These are phyloP conservation scores for Hypsizygus ulmarius DNA, from an alignment of 1,284 basidiomycete species.

Conservation along the genomic window DNA sequence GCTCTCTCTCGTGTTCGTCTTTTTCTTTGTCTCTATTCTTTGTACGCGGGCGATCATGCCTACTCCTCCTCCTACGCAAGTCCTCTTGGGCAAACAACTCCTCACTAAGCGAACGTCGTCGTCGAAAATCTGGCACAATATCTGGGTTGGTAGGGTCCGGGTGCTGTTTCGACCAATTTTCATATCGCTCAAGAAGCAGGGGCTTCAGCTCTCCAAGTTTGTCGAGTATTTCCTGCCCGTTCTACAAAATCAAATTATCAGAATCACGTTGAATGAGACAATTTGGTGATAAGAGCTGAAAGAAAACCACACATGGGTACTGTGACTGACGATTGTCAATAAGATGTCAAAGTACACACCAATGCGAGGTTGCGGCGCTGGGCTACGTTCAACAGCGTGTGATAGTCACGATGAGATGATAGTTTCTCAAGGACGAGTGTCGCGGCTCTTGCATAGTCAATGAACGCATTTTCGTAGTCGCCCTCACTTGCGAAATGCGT, in stretches of 20 bases:
- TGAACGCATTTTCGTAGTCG: slow-evolving; percentile 56
- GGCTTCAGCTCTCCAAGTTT: slow-evolving; percentile 50
- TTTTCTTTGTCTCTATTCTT: neutral
- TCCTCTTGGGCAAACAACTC: neutral
- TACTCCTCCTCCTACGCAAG: no score
- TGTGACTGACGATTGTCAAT: neutral
- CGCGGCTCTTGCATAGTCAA: slow-evolving; percentile 58
- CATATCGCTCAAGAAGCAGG: slow-evolving; percentile 48
- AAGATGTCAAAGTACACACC: slow-evolving; percentile 39
- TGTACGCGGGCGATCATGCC: no score
- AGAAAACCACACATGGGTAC: no score
- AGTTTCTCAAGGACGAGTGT: slow-evolving; percentile 64
- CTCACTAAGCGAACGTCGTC: neutral
- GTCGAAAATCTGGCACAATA: neutral
- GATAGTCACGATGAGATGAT: slow-evolving; percentile 54
- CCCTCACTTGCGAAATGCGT: slow-evolving; percentile 39
- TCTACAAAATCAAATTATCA: slow-evolving; percentile 38
- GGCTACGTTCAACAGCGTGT: slow-evolving; percentile 38
- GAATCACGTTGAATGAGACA: neutral
- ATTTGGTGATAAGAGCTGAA: no score
- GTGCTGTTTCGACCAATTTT: slow-evolving; percentile 43
- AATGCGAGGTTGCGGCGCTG: slow-evolving; percentile 53
- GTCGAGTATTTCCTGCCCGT: slow-evolving; percentile 65
- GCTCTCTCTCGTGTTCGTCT: neutral
- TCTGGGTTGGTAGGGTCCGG: slow-evolving; percentile 10